These are phyloP conservation scores for Aspergillus quadrilineatus DNA, from an alignment of 2,329 filamentous ascomycete genomes.

Conservation along the genomic window DNA sequence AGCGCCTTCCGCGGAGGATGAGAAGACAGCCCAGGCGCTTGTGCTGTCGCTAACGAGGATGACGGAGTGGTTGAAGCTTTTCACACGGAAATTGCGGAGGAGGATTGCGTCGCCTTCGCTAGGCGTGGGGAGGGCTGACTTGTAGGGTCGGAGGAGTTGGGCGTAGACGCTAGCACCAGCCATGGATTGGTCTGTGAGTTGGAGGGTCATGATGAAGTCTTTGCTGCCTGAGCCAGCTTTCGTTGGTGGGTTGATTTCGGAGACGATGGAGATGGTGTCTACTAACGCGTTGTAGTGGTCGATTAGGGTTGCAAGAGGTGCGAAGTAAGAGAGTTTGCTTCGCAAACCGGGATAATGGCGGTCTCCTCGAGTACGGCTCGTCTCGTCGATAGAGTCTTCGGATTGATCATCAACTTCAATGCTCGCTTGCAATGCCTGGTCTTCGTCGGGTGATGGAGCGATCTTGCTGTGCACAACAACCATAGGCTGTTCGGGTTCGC, in stretches of 20 bases:
- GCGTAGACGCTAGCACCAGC: constrained; percentile 38
- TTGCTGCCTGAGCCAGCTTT: constrained; percentile 39
- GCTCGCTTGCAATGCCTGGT: constrained; percentile 9
- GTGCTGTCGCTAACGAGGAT: constrained; percentile 43
- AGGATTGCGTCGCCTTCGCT: constrained; percentile 44
- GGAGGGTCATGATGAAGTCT: constrained; percentile 43
- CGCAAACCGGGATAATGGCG: constrained; percentile 37
- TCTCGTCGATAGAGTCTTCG: constrained; percentile 8
- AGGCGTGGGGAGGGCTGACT: constrained; percentile 39
- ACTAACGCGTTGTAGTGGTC: constrained; percentile 42
- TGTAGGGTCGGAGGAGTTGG: constrained; percentile 44
- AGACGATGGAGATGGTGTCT: constrained; percentile 45
- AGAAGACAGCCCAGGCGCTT: constrained; percentile 51
- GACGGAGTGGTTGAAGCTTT: constrained; percentile 40
- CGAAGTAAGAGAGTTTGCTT: constrained; percentile 45
- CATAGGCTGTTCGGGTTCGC: not conserved
- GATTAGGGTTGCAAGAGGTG: constrained; percentile 43
- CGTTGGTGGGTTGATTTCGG: constrained; percentile 30
- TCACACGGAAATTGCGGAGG: constrained; percentile 48
- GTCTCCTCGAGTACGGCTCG: constrained; percentile 18
- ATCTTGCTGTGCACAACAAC: not conserved
- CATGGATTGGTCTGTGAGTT: constrained; percentile 47
- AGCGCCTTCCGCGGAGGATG: constrained; percentile 26
- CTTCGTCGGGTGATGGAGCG: constrained; percentile 1
- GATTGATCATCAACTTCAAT: constrained; percentile 14